A percentile compares a stretch with the other conserved stretches of the same genome.
Evolutionary conservation across 805 yeast genomes (phyloP).

Genomic region (Lachancea kluyveri): DNA sequence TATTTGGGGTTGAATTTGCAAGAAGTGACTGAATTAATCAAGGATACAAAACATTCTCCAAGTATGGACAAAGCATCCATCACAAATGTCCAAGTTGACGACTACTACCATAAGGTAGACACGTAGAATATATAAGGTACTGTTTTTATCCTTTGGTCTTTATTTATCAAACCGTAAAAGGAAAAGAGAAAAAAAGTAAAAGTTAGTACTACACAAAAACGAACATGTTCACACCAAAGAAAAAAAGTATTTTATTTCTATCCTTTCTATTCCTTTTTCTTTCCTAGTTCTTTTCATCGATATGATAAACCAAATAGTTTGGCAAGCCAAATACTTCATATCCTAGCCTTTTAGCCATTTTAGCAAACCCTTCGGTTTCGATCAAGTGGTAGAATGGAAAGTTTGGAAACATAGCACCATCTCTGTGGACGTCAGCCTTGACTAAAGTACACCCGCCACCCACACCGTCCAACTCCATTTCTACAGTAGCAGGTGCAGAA

Average conservation of each 20-base stretch:
- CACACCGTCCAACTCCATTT: constrained; percentile 90
- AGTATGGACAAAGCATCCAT: not conserved
- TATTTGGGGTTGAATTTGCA: constrained; percentile 42
- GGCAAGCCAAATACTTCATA: constrained; percentile 91
- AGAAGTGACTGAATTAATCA: constrained; percentile 43
- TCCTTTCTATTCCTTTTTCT: constrained; percentile 4
- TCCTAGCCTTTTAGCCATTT: constrained; percentile 92
- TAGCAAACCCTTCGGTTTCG: constrained; percentile 98
- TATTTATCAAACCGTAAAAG: not conserved
- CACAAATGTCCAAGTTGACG: constrained; percentile 7
- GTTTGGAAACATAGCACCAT: constrained; percentile 99
- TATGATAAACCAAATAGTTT: constrained; percentile 87
- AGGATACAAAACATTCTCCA: constrained; percentile 45
- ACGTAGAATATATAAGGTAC: not conserved
- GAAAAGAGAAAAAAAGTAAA: not conserved
- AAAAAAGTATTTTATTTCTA: constrained; percentile 2
- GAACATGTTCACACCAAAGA: too few species aligned
- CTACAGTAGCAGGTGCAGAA: constrained; percentile 53
- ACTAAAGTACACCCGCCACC: constrained; percentile 97
- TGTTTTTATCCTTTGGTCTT: not conserved
- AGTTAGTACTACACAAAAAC: too few species aligned
- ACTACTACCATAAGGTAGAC: constrained; percentile 14
- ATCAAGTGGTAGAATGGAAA: constrained; percentile 95
- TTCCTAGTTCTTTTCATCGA: constrained; percentile 62
- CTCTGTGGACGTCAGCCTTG: constrained; percentile 96